Evolutionary conservation across 257 asterid species (phyloP).

Genomic region (Prunella vulgaris): DNA sequence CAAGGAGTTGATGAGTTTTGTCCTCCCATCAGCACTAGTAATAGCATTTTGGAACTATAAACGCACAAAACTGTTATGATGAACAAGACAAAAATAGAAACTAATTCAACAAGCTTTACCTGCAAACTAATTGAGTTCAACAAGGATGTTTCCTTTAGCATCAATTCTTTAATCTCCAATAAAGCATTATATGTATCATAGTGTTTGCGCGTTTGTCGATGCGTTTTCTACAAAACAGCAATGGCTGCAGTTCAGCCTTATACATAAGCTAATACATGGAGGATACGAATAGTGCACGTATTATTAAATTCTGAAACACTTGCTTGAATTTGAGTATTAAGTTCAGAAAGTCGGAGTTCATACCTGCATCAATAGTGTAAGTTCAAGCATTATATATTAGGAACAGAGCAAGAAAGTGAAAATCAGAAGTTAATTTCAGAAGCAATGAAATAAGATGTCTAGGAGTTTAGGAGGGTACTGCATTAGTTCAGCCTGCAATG

Average conservation of each 20-base stretch:
- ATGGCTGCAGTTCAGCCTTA: slow-evolving; percentile 16
- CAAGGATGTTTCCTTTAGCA: slow-evolving; percentile 83
- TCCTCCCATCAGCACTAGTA: slow-evolving; percentile 57
- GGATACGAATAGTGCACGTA: slow-evolving; percentile 3
- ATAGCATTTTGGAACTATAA: slow-evolving; percentile 76
- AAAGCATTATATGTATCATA: slow-evolving; percentile 82
- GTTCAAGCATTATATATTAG: background rate
- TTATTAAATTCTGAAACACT: background rate
- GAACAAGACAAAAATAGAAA: background rate
- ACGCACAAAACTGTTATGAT: background rate
- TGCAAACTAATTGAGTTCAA: slow-evolving; percentile 74
- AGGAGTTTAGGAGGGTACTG: slow-evolving; percentile 64
- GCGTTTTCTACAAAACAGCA: slow-evolving; percentile 52
- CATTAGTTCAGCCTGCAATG: slow-evolving; percentile 68
- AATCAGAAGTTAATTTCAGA: background rate
- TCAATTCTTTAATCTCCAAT: slow-evolving; percentile 73
- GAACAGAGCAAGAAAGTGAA: background rate
- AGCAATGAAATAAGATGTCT: slow-evolving; percentile 19
- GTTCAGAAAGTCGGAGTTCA: slow-evolving; percentile 76
- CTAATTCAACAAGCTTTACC: slow-evolving; percentile 38
- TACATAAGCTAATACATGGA: slow-evolving; percentile 14
- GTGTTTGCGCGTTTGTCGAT: slow-evolving; percentile 53
- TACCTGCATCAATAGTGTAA: slow-evolving; percentile 48
- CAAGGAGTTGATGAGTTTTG: slow-evolving; percentile 60
- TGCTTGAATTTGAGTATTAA: slow-evolving; percentile 70